These are phyloP conservation scores for Apiotrichum sp. DNA, from an alignment of 1,284 basidiomycete species.

Conservation along the genomic window DNA sequence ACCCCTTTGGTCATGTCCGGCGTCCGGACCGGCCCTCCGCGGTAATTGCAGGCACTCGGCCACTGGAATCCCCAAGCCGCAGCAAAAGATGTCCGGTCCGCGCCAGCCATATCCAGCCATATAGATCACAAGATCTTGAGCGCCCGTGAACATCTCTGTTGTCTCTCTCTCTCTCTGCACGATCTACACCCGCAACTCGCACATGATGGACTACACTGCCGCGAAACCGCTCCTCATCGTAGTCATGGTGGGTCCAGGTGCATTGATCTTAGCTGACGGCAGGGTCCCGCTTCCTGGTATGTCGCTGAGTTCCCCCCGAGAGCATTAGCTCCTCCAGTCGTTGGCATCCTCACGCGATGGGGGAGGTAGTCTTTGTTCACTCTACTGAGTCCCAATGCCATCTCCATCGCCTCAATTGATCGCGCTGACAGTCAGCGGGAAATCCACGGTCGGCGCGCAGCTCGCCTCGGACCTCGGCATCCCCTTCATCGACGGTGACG, in stretches of 20 bases:
- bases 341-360: not conserved
- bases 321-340: not conserved
- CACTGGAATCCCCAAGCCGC: too few species aligned
- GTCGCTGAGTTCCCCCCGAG: slow-evolving; percentile 1
- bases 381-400: not conserved
- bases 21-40: slow-evolving; percentile 5
- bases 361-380: too few species aligned
- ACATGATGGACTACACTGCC: slow-evolving; percentile 6
- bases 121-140: too few species aligned
- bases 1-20: not conserved
- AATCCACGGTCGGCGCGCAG: slow-evolving; percentile 71
- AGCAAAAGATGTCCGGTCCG: too few species aligned
- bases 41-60: slow-evolving; percentile 4
- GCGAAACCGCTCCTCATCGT: slow-evolving; percentile 42
- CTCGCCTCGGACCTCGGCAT: slow-evolving; percentile 58
- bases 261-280: slow-evolving; percentile 6
- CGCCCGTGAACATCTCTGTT: too few species aligned
- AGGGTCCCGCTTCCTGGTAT: slow-evolving; percentile 42
- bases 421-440: slow-evolving; percentile 54
- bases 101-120: too few species aligned
- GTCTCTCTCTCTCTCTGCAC: too few species aligned
- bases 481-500: slow-evolving; percentile 85
- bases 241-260: slow-evolving; percentile 39
- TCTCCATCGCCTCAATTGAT: not conserved
- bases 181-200: too few species aligned